Base-by-base conservation (phyloP, 148 eudicot species). In the Chenopodium formosanum region DNA sequence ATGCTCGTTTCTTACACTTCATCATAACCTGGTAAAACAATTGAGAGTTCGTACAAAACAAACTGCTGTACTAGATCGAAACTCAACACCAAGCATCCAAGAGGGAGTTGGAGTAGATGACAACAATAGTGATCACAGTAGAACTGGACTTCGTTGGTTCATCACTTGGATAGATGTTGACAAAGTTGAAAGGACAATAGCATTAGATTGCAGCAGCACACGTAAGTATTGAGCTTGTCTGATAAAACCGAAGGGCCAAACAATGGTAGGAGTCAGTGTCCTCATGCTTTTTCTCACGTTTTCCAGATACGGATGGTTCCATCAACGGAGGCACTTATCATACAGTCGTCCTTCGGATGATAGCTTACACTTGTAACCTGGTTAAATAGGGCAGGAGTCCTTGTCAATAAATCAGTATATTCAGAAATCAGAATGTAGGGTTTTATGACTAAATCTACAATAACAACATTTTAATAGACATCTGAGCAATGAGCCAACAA, bases 331-430 rank as follows among this genome's bases (percentile, higher is more conserved):
- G 96, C 91, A 78, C 92, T 92, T 78, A 93, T 82, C 98, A 95
- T 95, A 81, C 97, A 95, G 74, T 80, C 85, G 78, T 93, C 94
- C 86, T 92, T 95, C 2, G 98, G 98, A 90, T 95, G 98, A 86
- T 95, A 95, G 82, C 96, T 95, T 73, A 95, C 98, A 73, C 97
- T 95, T 53, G 97, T 95, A 64, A 95, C 98, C 98, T 95, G 92
- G 80, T 31, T 74, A 66, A 74, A 44, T 12, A 31, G 74, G 2
- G 16, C 23, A 71, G 0, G 29, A 37, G 29, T 29, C 73, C n/a
- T 64, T 34, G 73, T 73, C 44, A 9, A 65, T 53, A 29, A 27
- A 58, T 11, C 23, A 40, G 56, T 50, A 22, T 46, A 71, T 47
- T 63, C 29, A 62, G 17, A 56, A 16, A 2, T 63, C 44, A 62